Evolutionary conservation across 345 rosid species (phyloP).

Genomic region (Heritiera littoralis): DNA sequence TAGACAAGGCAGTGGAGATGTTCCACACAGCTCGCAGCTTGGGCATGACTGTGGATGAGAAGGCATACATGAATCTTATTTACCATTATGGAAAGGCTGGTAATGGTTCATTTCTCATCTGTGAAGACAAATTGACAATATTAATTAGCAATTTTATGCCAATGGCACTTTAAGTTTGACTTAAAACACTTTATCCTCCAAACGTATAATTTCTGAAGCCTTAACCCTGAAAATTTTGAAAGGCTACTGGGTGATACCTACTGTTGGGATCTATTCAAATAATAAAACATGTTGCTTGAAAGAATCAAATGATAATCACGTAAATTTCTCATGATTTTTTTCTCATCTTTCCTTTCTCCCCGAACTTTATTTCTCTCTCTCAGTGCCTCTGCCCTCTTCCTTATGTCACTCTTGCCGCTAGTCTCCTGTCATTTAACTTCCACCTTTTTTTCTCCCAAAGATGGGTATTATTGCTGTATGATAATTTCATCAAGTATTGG

Average conservation of each 20-base stretch:
- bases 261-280: neutral
- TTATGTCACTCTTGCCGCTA: neutral
- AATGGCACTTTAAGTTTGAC: neutral
- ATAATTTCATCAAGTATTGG: conserved; percentile 2
- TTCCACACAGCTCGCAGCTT: conserved; percentile 47
- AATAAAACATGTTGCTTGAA: neutral
- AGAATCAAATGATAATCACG: neutral
- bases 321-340: conserved; percentile 8
- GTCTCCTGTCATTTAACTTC: neutral
- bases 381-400: neutral
- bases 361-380: neutral
- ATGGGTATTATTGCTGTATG: conserved; percentile 8
- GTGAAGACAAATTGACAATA: neutral
- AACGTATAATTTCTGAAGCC: neutral
- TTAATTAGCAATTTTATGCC: neutral
- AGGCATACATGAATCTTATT: conserved; percentile 74
- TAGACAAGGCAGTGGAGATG: conserved; percentile 68
- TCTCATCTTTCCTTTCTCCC: neutral
- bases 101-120: conserved; percentile 29
- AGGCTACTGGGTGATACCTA: neutral
- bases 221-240: neutral
- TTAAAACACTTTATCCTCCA: neutral
- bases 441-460: neutral
- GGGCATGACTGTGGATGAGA: conserved; percentile 66
- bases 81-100: conserved; percentile 76